A percentile compares a stretch with the other conserved stretches of the same genome.
phyloP scores from a whole-genome alignment of 208 protist species.

The Leptomonas pyrrhocoris region DNA sequence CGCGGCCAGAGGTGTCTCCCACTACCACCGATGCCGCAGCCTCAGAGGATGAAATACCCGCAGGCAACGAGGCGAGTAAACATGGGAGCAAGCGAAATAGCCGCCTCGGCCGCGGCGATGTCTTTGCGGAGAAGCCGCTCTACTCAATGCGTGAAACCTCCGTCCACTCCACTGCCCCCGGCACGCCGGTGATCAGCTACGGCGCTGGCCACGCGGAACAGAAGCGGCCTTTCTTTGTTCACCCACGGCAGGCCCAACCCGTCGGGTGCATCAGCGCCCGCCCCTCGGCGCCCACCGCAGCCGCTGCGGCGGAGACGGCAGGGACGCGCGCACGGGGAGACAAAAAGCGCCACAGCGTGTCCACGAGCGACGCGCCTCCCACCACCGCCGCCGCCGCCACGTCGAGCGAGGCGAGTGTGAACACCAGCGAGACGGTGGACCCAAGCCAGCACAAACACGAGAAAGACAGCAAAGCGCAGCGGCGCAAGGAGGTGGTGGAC shows the following conservation, averaged over 20 bases:
- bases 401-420: slow-evolving; percentile 5
- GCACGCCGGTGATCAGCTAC: background rate
- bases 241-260: background rate
- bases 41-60: background rate
- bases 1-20: background rate
- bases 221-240: background rate
- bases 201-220: background rate
- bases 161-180: background rate
- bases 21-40: background rate
- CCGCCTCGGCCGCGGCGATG: background rate
- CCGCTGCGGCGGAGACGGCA: too few relatives aligned
- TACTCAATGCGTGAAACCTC: slow-evolving; percentile 11
- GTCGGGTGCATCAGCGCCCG: slow-evolving; percentile 19
- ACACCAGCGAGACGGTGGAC: background rate
- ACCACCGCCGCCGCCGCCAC: slow-evolving; percentile 3
- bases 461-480: background rate
- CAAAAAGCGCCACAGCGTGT: background rate
- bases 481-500: background rate
- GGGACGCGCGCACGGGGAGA: background rate
- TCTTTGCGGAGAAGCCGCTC: slow-evolving; percentile 12
- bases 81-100: background rate
- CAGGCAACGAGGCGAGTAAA: background rate
- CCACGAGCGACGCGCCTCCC: background rate
- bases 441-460: background rate
- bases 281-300: background rate